These are phyloP conservation scores for Plantago major DNA, from an alignment of 257 asterid genomes.

Conservation along the genomic window DNA sequence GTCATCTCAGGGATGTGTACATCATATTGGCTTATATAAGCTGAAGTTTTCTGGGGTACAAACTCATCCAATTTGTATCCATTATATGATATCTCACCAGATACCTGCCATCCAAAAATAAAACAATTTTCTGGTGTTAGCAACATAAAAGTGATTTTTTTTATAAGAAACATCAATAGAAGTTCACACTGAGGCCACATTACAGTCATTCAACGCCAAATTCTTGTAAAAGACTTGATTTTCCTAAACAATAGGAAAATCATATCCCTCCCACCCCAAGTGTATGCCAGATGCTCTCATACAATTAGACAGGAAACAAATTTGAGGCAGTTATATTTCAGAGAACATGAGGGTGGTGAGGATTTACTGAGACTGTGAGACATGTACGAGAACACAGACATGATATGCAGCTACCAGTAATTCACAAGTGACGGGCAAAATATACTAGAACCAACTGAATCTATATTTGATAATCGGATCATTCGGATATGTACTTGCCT, in stretches of 20 bases:
- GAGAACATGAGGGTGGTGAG: background rate
- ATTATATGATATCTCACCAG: constrained; percentile 50
- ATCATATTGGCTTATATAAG: constrained; percentile 66
- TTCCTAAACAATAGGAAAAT: too few relatives aligned
- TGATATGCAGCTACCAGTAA: background rate
- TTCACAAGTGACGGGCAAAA: background rate
- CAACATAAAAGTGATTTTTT: constrained; percentile 3
- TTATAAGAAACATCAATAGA: background rate
- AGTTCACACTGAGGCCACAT: background rate
- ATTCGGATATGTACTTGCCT: constrained; percentile 30
- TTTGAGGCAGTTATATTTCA: background rate
- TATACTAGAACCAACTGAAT: background rate
- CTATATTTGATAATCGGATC: background rate
- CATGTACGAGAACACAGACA: background rate
- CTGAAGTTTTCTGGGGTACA: constrained; percentile 52
- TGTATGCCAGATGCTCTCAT: too few relatives aligned
- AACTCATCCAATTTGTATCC: constrained; percentile 48
- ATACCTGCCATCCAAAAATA: constrained; percentile 33
- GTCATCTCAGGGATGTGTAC: constrained; percentile 56
- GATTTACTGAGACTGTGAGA: background rate
- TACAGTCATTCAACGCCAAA: background rate
- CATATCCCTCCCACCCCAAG: too few relatives aligned
- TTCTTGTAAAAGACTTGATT: too few relatives aligned
- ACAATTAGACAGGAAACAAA: background rate
- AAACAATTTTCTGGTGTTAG: constrained; percentile 4